phyloP scores from a whole-genome alignment of 345 rosid genomes.

The Carallia brachiata region DNA sequence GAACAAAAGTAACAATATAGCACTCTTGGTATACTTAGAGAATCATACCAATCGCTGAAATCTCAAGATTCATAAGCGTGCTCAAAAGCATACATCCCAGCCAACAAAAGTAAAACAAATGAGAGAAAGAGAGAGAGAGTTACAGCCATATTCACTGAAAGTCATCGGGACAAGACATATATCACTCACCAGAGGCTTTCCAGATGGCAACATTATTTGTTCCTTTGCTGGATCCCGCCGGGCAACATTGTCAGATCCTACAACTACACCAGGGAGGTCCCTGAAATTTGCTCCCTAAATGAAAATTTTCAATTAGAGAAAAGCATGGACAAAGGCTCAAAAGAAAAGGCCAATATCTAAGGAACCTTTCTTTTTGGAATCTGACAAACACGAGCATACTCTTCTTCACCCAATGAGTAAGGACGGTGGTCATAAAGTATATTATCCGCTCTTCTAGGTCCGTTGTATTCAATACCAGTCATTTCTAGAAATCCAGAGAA shows the following conservation, averaged over 20 bases:
- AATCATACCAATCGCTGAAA: too few relatives aligned
- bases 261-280: slow-evolving; percentile 81
- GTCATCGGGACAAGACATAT: neutral
- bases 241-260: slow-evolving; percentile 63
- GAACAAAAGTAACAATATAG: too few relatives aligned
- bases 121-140: too few relatives aligned
- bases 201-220: slow-evolving; percentile 64
- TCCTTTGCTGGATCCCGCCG: slow-evolving; percentile 53
- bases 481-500: slow-evolving; percentile 44
- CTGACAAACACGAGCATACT: slow-evolving; percentile 66
- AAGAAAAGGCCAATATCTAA: slow-evolving; percentile 1
- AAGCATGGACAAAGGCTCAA: slow-evolving; percentile 4
- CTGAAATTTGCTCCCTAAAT: slow-evolving; percentile 88
- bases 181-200: slow-evolving; percentile 68
- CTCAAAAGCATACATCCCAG: too few relatives aligned
- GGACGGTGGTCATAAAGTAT: slow-evolving; percentile 78
- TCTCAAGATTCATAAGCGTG: too few relatives aligned
- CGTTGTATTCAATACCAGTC: slow-evolving; percentile 45
- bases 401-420: slow-evolving; percentile 44
- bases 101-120: too few relatives aligned
- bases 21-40: too few relatives aligned
- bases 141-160: too few relatives aligned
- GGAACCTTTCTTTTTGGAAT: slow-evolving; percentile 86
- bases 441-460: slow-evolving; percentile 23
- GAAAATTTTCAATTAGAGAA: slow-evolving; percentile 17